phyloP scores from a whole-genome alignment of 306 rosid species.

The Rosa lucieae region DNA sequence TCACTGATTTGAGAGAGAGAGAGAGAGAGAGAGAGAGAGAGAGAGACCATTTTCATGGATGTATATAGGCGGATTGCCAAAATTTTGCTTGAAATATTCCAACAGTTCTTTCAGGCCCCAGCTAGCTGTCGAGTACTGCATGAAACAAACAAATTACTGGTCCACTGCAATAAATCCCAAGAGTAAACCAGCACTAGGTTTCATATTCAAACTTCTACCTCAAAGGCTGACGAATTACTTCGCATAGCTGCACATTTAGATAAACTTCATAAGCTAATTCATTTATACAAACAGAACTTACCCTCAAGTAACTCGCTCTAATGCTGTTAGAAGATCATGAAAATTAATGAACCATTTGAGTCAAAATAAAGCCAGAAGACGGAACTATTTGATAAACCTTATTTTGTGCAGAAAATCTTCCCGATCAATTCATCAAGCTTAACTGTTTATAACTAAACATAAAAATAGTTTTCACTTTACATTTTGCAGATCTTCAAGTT shows the following conservation, averaged over 20 bases:
- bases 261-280: background rate
- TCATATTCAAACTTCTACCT: conserved; percentile 28
- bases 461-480: too few species aligned
- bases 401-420: background rate
- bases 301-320: background rate
- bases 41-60: too few species aligned
- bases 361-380: background rate
- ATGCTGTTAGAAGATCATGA: background rate
- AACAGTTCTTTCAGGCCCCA: too few species aligned
- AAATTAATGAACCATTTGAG: background rate
- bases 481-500: background rate
- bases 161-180: background rate
- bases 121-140: too few species aligned
- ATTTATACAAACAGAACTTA: background rate
- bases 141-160: background rate
- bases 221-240: conserved; percentile 5
- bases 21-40: too few species aligned
- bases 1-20: too few species aligned
- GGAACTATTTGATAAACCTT: background rate
- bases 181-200: background rate
- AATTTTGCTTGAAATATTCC: too few species aligned
- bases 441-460: background rate
- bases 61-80: too few species aligned
- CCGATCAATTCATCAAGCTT: background rate
- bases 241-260: background rate